Evolutionary conservation across 805 yeast species (phyloP).

Genomic region (Blastobotrys robertii): DNA sequence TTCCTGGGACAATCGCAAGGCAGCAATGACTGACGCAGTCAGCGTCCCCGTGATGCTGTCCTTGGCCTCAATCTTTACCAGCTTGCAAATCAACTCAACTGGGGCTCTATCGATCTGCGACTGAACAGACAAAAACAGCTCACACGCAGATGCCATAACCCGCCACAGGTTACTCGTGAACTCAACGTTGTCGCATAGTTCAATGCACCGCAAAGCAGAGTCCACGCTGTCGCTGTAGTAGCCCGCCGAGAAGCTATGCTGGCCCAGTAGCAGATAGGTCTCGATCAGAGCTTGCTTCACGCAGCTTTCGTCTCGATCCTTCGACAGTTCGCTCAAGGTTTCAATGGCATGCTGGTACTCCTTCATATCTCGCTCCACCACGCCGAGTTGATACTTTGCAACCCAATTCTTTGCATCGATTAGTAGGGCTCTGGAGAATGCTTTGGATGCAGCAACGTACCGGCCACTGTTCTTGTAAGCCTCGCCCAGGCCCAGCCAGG

Average conservation of each 20-base stretch:
- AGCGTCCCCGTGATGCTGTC: background rate
- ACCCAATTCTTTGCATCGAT: conserved; percentile 49
- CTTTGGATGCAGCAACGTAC: conserved; percentile 76
- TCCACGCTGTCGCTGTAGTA: conserved; percentile 57
- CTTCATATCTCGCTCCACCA: conserved; percentile 51
- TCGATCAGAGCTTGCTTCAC: conserved; percentile 47
- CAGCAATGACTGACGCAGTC: conserved; percentile 1
- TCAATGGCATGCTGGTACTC: conserved; percentile 54
- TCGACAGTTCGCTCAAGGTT: conserved; percentile 31
- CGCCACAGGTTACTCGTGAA: conserved; percentile 55
- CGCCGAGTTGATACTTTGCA: conserved; percentile 58
- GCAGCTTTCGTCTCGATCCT: conserved; percentile 40
- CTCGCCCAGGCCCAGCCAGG: conserved; percentile 98
- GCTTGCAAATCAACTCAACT: conserved; percentile 21
- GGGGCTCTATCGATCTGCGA: conserved; percentile 46
- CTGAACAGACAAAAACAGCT: conserved; percentile 45
- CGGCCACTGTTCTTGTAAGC: conserved; percentile 82
- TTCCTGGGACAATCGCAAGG: conserved; percentile 6
- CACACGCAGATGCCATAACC: conserved; percentile 46
- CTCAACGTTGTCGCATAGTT: conserved; percentile 33
- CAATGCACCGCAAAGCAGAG: conserved; percentile 38
- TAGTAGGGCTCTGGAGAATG: conserved; percentile 55
- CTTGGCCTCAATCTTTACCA: conserved; percentile 23
- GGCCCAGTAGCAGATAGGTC: conserved; percentile 46
- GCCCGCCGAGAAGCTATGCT: conserved; percentile 44